Evolutionary conservation across 805 yeast species (phyloP).

Genomic region (Saturnispora sanitii): DNA sequence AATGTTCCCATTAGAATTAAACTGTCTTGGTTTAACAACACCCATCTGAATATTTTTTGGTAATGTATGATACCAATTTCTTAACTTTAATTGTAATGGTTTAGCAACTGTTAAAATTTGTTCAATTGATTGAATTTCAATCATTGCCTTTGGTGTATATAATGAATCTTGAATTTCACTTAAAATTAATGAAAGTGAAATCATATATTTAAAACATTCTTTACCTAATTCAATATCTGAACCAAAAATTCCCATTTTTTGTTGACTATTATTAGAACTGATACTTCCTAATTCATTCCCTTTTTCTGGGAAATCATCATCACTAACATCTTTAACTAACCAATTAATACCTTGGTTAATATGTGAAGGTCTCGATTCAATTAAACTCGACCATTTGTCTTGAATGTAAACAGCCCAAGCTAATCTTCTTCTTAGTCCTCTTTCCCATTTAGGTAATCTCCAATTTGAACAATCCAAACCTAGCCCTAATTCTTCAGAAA

Average conservation of each 20-base stretch:
- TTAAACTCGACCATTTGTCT: conserved; percentile 82
- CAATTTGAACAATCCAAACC: conserved; percentile 86
- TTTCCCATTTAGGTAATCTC: conserved; percentile 93
- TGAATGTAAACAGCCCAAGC: conserved; percentile 96
- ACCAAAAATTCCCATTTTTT: conserved; percentile 30
- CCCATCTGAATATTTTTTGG: conserved; percentile 58
- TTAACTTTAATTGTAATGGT: conserved; percentile 60
- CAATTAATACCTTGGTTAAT: conserved; percentile 63
- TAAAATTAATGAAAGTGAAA: conserved; percentile 55
- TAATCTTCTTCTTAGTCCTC: conserved; percentile 73
- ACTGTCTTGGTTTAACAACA: conserved; percentile 46
- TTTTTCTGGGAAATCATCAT: conserved; percentile 73
- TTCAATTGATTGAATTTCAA: conserved; percentile 47
- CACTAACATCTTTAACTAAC: conserved; percentile 59
- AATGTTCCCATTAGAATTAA: conserved; percentile 67
- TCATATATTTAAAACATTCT: conserved; percentile 55
- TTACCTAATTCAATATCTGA: conserved; percentile 66
- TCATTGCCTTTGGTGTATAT: conserved; percentile 60
- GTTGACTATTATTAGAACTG: too few relatives aligned
- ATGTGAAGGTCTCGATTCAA: conserved; percentile 80
- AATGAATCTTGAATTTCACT: conserved; percentile 65
- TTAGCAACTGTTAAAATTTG: conserved; percentile 69
- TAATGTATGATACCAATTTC: conserved; percentile 70
- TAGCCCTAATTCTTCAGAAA: conserved; percentile 84
- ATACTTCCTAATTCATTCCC: conserved; percentile 25